Conservation (phyloP, 225 moss, liverwort and hornwort species). For the Asterella californica region DNA sequence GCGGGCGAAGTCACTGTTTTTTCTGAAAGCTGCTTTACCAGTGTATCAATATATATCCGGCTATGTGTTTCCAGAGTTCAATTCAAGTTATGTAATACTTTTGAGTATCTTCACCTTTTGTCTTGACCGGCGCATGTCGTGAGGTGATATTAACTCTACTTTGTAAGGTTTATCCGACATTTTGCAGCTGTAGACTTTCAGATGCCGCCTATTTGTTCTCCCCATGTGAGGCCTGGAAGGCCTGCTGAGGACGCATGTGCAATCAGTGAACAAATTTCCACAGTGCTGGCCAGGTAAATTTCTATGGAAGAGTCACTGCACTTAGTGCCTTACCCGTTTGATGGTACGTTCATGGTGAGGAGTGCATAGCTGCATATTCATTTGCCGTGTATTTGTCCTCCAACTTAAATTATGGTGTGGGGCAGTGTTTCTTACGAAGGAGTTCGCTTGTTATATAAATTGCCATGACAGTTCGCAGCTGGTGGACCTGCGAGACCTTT, state of each 20-base stretch:
- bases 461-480: conserved; percentile 68
- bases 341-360: too few relatives aligned
- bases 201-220: conserved; percentile 95
- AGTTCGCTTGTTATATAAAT: background rate
- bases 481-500: conserved; percentile 71
- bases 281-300: conserved; percentile 61
- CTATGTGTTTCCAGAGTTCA: background rate
- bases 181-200: conserved; percentile 98
- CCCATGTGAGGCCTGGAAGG: conserved; percentile 83
- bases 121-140: background rate
- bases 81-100: background rate
- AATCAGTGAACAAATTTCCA: conserved; percentile 78
- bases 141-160: conserved; percentile 17
- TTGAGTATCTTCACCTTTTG: background rate
- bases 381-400: too few relatives aligned
- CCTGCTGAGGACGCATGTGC: conserved; percentile 74
- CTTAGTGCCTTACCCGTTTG: too few relatives aligned
- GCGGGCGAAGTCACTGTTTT: too few relatives aligned
- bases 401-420: background rate
- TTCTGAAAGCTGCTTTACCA: too few relatives aligned
- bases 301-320: background rate
- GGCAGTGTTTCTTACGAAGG: background rate
- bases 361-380: too few relatives aligned
- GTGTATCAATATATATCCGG: too few relatives aligned
- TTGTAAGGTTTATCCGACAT: conserved; percentile 45